Base-by-base conservation (phyloP, 2,329 filamentous ascomycete species). In the Pseudogymnoascus sp. region DNA sequence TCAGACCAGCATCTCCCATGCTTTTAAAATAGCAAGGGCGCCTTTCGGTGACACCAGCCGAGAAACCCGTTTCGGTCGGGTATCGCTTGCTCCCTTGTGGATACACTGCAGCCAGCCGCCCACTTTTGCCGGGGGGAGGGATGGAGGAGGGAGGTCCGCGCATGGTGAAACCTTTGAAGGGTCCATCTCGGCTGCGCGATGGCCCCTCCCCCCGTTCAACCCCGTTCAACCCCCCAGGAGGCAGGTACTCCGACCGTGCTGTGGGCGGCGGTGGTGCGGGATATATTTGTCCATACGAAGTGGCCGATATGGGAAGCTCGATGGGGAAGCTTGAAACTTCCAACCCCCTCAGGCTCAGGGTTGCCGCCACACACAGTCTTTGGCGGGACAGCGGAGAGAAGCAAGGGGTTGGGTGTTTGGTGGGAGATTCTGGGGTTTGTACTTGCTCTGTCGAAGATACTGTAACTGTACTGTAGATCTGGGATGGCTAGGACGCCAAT, bases 11-110 rank as follows among this genome's bases (percentile, higher is more conserved):
- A 47, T 16, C 6, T 22, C 14, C 11, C 18, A 18, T 47, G 22
- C n/a, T 50, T 50, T 50, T 16, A 47, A 47, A 28, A 47, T 28
- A 28, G 20, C 12, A 28, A 47, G 41, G 14, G 22, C 28, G 47
- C 47, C 47, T 18, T 54, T 54, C 47, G 16, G 47, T 54, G 47
- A 54, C 47, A 54, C 47, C n/a, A 54, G 25, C 47, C 47, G 28
- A 54, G 47, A 54, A 32, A 18, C 25, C 28, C 47, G 6, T 54
- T 32, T 32, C 47, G 25, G 47, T 54, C 28, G 47, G 47, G 47
- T 54, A 32, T 54, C 47, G 47, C 47, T 54, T 54, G 25, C 47
- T 54, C 47, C 28, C 47, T 54, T 54, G 47, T 54, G 47, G 47
- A 54, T 54, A 54, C 47, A 54, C 47, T 54, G n/a, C 28, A 54